Evolutionary conservation across 345 rosid species (phyloP).

Genomic region (Litchi chinensis): DNA sequence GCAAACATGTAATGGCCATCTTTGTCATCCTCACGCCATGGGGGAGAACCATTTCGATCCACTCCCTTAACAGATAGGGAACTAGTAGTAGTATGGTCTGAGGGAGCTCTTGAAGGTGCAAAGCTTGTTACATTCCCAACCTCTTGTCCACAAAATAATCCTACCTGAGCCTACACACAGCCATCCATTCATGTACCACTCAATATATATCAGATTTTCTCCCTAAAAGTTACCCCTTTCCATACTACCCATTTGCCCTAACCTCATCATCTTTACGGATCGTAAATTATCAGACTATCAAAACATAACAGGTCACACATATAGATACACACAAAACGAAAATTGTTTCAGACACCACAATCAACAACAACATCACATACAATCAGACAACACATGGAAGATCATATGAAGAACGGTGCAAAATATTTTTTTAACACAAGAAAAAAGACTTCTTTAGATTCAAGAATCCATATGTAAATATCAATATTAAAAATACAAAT

Average conservation of each 20-base stretch:
- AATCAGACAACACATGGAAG: too few species aligned
- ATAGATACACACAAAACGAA: neutral
- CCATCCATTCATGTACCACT: conserved; percentile 75
- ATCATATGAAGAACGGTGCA: too few species aligned
- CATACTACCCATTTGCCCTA: neutral
- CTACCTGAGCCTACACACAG: conserved; percentile 99
- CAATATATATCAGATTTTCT: conserved; percentile 36
- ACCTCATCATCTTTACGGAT: neutral
- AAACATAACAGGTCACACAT: neutral
- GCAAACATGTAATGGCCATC: conserved; percentile 99
- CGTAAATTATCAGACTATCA: neutral
- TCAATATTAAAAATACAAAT: too few species aligned
- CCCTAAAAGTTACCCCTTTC: conserved; percentile 21
- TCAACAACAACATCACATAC: neutral
- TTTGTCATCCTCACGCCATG: conserved; percentile 94
- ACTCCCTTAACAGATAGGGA: conserved; percentile 51
- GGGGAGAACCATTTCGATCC: conserved; percentile 80
- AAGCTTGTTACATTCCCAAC: conserved; percentile 83
- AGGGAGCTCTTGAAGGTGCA: conserved; percentile 65
- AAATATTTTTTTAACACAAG: too few species aligned
- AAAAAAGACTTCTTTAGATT: too few species aligned
- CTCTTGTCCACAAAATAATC: conserved; percentile 87
- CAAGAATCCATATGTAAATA: too few species aligned
- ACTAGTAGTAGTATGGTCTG: conserved; percentile 52
- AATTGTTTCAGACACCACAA: neutral